These are phyloP conservation scores for Xanthoceras sorbifolium DNA, from an alignment of 345 rosid genomes.

Conservation along the genomic window DNA sequence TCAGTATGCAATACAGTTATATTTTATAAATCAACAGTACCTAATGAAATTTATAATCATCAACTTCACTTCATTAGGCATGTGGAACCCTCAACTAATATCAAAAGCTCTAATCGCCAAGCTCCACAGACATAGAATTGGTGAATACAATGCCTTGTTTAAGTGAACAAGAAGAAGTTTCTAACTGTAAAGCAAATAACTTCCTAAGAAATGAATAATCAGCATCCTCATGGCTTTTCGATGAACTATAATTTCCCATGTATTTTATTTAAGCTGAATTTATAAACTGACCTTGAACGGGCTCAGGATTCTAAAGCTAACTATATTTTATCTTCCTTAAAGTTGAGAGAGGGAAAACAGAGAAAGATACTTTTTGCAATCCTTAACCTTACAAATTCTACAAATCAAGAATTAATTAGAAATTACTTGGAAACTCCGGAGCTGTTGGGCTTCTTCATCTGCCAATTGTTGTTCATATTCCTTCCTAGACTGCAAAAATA, in stretches of 20 bases:
- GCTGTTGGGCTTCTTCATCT: slow-evolving; percentile 70
- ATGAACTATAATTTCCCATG: neutral
- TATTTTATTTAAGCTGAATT: neutral
- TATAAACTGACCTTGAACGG: neutral
- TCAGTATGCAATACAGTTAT: neutral
- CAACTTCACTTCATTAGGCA: neutral
- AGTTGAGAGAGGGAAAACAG: neutral
- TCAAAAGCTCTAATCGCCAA: neutral
- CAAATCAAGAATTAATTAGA: neutral
- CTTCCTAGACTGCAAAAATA: slow-evolving; percentile 58
- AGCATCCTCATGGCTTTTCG: neutral
- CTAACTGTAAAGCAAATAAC: neutral
- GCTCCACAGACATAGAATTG: neutral
- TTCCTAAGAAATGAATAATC: neutral
- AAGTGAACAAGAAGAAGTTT: neutral
- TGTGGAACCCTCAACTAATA: neutral
- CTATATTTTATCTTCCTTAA: neutral
- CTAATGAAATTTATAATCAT: neutral
- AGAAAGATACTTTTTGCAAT: neutral
- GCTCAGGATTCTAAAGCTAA: neutral
- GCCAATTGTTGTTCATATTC: slow-evolving; percentile 74
- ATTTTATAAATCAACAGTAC: neutral
- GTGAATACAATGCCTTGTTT: neutral
- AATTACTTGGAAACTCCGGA: slow-evolving; percentile 80
- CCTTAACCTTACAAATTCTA: neutral